These are phyloP conservation scores for Podospora didyma DNA, from an alignment of 495 filamentous ascomycete genomes.

Conservation along the genomic window DNA sequence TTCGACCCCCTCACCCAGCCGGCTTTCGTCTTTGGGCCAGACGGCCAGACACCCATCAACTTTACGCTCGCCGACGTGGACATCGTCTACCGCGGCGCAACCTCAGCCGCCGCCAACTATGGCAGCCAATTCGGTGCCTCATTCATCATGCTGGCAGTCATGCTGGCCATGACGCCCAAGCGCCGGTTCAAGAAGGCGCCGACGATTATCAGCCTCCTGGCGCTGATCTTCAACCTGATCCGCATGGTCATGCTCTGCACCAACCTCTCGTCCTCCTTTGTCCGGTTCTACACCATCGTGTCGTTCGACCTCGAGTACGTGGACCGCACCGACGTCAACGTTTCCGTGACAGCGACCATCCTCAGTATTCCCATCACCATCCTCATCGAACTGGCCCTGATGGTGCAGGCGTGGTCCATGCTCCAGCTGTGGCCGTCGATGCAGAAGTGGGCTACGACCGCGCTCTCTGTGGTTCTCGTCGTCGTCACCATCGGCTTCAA, in stretches of 20 bases:
- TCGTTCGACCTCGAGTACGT: conserved; percentile 54
- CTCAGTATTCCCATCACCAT: conserved; percentile 56
- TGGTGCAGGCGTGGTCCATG: conserved; percentile 69
- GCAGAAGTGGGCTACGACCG: conserved; percentile 40
- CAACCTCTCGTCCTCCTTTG: conserved; percentile 57
- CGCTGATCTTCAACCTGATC: conserved; percentile 50
- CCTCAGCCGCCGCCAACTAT: conserved; percentile 62
- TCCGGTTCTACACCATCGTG: conserved; percentile 56
- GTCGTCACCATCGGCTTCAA: conserved; percentile 57
- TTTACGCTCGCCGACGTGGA: conserved; percentile 48
- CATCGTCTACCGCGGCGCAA: conserved; percentile 36
- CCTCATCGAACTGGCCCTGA: conserved; percentile 61
- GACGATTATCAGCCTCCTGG: conserved; percentile 21
- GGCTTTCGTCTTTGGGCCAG: conserved; percentile 46
- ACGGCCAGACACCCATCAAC: conserved; percentile 48
- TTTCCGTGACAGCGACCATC: conserved; percentile 49
- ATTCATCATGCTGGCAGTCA: conserved; percentile 59
- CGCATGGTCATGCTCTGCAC: conserved; percentile 56
- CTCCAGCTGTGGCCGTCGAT: conserved; percentile 41
- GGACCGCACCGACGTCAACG: conserved; percentile 38
- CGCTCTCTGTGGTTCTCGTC: conserved; percentile 49
- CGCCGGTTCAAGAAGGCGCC: conserved; percentile 17
- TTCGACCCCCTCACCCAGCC: conserved; percentile 54
- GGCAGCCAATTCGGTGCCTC: conserved; percentile 71
- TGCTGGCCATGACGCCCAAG: conserved; percentile 40